phyloP scores from a whole-genome alignment of 352 stramenopile genomes.

The Pseudoperonospora humuli region DNA sequence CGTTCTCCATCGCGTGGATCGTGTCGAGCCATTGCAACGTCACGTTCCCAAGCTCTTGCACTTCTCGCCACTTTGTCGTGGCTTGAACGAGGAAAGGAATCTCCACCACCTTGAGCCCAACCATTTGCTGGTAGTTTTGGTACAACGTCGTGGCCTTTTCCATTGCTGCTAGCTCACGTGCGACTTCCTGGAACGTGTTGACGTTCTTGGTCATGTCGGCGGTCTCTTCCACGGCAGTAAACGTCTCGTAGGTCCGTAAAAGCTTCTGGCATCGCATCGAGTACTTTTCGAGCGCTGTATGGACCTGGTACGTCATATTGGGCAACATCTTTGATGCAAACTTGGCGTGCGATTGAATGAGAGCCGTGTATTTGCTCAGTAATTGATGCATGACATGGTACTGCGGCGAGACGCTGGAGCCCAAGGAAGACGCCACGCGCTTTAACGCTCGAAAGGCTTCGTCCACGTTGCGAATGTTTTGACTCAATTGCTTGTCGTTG shows the following conservation, averaged over 20 bases:
- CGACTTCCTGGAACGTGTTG: constrained; percentile 40
- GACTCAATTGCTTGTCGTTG: constrained; percentile 43
- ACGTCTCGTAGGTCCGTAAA: constrained; percentile 44
- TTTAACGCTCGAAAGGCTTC: constrained; percentile 46
- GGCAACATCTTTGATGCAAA: constrained; percentile 60
- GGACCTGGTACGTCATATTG: constrained; percentile 63
- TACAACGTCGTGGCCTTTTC: constrained; percentile 49
- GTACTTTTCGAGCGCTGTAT: constrained; percentile 45
- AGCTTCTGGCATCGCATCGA: constrained; percentile 42
- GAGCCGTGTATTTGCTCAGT: constrained; percentile 36
- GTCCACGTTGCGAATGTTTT: constrained; percentile 66
- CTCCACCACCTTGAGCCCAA: constrained; percentile 53
- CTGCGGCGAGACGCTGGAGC: constrained; percentile 21
- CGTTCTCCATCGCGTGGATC: constrained; percentile 51
- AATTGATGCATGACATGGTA: constrained; percentile 47
- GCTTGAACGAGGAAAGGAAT: constrained; percentile 41
- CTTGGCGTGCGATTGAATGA: constrained; percentile 46
- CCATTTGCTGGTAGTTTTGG: constrained; percentile 63
- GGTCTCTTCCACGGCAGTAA: constrained; percentile 33
- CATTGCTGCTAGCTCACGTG: constrained; percentile 37
- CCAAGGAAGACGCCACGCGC: constrained; percentile 29
- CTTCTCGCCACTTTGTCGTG: constrained; percentile 38
- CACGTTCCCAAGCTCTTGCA: constrained; percentile 49
- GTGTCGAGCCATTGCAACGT: constrained; percentile 37
- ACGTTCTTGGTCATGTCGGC: constrained; percentile 56